phyloP scores from a whole-genome alignment of 2,329 filamentous ascomycete genomes.

The Fusarium tricinctum region DNA sequence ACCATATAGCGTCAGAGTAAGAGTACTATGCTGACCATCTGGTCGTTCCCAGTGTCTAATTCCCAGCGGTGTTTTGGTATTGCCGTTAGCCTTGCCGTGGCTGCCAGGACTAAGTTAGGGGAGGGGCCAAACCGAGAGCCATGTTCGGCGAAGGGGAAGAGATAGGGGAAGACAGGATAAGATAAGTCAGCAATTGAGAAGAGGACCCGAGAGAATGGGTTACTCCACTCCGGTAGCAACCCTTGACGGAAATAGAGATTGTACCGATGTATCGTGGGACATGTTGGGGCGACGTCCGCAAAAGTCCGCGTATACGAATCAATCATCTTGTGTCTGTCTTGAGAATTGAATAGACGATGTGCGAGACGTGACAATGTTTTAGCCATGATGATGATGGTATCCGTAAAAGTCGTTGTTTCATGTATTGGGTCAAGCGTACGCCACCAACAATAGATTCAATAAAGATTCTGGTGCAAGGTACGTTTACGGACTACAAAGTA shows the following conservation, averaged over 20 bases:
- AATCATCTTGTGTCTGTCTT: conserved; percentile 8
- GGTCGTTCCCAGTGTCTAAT: conserved; percentile 13
- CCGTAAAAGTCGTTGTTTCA: conserved; percentile 21
- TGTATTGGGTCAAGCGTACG: conserved; percentile 6
- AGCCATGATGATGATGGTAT: conserved; percentile 9
- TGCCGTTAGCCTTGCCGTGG: conserved; percentile 28
- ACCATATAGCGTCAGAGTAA: conserved; percentile 19
- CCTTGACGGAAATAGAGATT: conserved; percentile 30
- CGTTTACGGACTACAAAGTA: background rate
- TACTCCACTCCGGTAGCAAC: conserved; percentile 31
- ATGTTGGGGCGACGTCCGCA: conserved; percentile 12
- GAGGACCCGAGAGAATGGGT: conserved; percentile 31
- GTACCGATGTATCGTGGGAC: conserved; percentile 7
- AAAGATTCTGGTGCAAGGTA: conserved; percentile 1
- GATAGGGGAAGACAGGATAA: conserved; percentile 27
- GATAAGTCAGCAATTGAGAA: conserved; percentile 25
- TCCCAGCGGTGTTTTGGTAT: conserved; percentile 15
- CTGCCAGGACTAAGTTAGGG: conserved; percentile 1
- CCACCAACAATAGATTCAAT: conserved; percentile 32
- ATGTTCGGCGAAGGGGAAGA: conserved; percentile 22
- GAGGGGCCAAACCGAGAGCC: background rate
- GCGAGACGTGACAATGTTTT: conserved; percentile 4
- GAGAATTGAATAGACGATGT: conserved; percentile 23
- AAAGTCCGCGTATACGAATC: conserved; percentile 10
- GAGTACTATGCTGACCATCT: background rate